Conservation (phyloP, 2,329 filamentous ascomycete genomes). For the Penicillium nordicum region DNA sequence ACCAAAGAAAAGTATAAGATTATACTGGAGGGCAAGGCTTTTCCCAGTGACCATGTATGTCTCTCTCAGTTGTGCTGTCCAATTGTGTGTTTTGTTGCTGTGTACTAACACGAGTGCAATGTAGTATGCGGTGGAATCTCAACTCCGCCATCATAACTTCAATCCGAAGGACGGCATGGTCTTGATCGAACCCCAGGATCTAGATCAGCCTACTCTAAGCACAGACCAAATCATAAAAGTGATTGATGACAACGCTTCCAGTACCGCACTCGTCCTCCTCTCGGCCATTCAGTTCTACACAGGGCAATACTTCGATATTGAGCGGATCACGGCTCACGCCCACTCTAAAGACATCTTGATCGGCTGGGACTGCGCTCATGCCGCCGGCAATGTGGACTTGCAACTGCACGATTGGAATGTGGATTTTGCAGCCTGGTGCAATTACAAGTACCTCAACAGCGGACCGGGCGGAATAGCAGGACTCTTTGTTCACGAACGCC, state of each 20-base stretch:
- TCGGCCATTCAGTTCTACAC: constrained; percentile 92
- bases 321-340: constrained; percentile 73
- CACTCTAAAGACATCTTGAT: constrained; percentile 67
- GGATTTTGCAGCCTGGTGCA: constrained; percentile 90
- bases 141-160: constrained; percentile 68
- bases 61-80: too few species aligned
- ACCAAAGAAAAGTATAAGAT: constrained; percentile 67
- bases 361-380: constrained; percentile 87
- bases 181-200: constrained; percentile 63
- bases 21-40: constrained; percentile 84
- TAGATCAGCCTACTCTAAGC: constrained; percentile 56
- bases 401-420: constrained; percentile 83
- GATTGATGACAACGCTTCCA: constrained; percentile 71
- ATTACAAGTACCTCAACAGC: constrained; percentile 89
- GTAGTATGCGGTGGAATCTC: constrained; percentile 78
- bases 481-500: constrained; percentile 73
- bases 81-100: background rate
- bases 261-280: constrained; percentile 72
- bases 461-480: constrained; percentile 79
- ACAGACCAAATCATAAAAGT: constrained; percentile 68
- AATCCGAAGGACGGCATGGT: constrained; percentile 68
- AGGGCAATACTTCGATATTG: constrained; percentile 82
- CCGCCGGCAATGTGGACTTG: constrained; percentile 77
- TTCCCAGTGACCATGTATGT: constrained; percentile 76
- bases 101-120: constrained; percentile 8